Evolutionary conservation across 140 eudicot genomes (phyloP), one percentile per base, ranked within the genome.

Genomic region (Flaveria floridana): DNA sequence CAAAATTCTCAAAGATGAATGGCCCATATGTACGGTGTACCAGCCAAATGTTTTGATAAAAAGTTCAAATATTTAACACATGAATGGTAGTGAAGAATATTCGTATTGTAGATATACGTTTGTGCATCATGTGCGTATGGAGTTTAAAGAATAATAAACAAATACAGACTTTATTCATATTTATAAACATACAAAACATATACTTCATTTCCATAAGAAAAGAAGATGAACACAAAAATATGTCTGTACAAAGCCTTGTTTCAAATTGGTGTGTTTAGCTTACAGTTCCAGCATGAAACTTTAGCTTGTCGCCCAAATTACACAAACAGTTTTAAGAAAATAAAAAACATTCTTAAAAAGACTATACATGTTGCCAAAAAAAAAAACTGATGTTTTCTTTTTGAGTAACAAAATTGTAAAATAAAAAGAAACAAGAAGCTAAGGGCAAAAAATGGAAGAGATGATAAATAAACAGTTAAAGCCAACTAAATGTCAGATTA

Each of bases 401-500:
- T 7, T 30, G 2, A 15, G 19, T 25, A 51, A 64, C 28, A 62
- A 39, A 30, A 4, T 10, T 53, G 66, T 18, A 41, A 18, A 18
- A 42, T 11, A 18, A 34, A 46, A 62, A 26, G 68, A 62, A 26
- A 62, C 42, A 23, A 26, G 19, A 42, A 44, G 26, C 50, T 44
- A 7, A 11, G 21, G 53, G 10, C 16, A 16, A 53, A 67, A 34
- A 34, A 39, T 9, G 78, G 55, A 15, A 20, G 51, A 63, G 51
- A 47, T 4, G 7, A 19, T 65, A 68, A 57, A 57, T 23, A 58
- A 34, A 56, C 23, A 34, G 25, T 52, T 65, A 48, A 51, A 34
- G 69, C 58, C 68, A 76, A 62, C 25, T 76, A 76, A 68, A 76
- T 76, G 75, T 15, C 74, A 69, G 70, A 76, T 68, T 68, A 76